Base-by-base conservation (phyloP, 1,139 yeast species). In the Pneumocystis murina region DNA sequence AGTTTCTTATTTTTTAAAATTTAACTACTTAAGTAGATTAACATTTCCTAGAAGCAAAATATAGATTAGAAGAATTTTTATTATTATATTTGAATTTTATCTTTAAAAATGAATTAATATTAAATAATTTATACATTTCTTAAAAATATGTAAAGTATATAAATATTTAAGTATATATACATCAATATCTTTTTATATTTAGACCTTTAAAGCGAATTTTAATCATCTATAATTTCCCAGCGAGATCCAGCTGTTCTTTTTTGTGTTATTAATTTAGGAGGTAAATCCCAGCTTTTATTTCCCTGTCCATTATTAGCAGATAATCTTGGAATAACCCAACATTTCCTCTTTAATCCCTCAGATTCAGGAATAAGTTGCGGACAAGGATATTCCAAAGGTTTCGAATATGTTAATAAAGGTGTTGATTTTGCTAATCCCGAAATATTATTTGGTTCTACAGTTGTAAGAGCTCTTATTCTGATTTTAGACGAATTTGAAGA, bases 311-410 rank as follows among this genome's bases (percentile, higher is more conserved):
- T 39, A 48, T 58, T 48, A 24, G 60, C 33, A 35, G 55, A 62
- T 12, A 63, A 14, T 41, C 62, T 63, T 35, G 65, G 65, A 38
- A 64, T 59, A 14, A 63, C 65, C 35, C 61, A 61, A 5, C 62
- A 62, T 36, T 59, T 40, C 17, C 65, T 36, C n/a, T 55, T 55
- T 33, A 54, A 24, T 24, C 64, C 64, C 6, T 39, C 60, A 20
- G 41, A 61, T 16, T 43, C 39, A 14, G 59, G 24, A 48, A 30
- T 54, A 24, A 48, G 4, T 24, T 48, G 55, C 40, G 65, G 59
- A 30, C 60, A 48, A 55, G 59, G 40, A 60, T 61, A 33, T 30
- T 59, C 41, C 39, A 64, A 30, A n/a, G 65, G 65, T 33, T 62
- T 63, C 8, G 64, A 62, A 20, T 59, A 60, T 30, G 60, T 64